Evolutionary conservation across 2,329 filamentous ascomycete species (phyloP), one percentile per base, ranked within the genome.

Genomic region (Apiospora marii): DNA sequence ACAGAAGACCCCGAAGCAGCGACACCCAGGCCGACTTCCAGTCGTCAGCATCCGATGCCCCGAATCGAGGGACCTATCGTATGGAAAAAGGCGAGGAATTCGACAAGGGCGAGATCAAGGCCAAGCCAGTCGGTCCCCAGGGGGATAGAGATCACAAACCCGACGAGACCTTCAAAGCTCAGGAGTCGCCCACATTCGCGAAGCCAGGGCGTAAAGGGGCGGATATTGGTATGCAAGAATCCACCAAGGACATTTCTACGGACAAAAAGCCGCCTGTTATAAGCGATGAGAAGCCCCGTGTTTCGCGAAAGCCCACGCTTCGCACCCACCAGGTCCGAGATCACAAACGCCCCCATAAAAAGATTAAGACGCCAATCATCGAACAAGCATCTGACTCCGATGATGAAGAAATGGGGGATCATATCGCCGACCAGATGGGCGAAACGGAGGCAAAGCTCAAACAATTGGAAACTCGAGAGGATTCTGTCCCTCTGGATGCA

Each of bases 371-470:
- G 30, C 58, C 58, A 37, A 64, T 64, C 41, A 64, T 81, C 5
- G 84, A 85, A 67, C 82, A 84, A 70, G 86, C 87, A 67, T 89
- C 87, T 0, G 88, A 90, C 71, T 86, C 85, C 16, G 75, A 86
- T 69, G 87, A 90, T 61, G 89, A 91, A 72, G 89, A 90, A 68
- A 87, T 90, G 82, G 88, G 85, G 24, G 87, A 89, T 70, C 88
- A 88, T 73, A 89, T 91, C 70, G 84, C 86, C 70, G 82, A 83
- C 70, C 83, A 89, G 75, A 89, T 90, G 49, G 79, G 82, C 58
- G 87, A 89, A 77, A 84, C 85, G 1, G 85, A 90, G 73, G 81
- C 81, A 0, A 84, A 88, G 71, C 76, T 91, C 43, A 83, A 83
- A 72, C 86, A 85, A 69, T 78, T 90, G 8, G 83, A 86, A 71